A percentile compares a stretch with the other conserved stretches of the same genome.
These are phyloP conservation scores for Papiliotrema nemorosa DNA, from an alignment of 1,284 basidiomycete genomes.

Conservation along the genomic window DNA sequence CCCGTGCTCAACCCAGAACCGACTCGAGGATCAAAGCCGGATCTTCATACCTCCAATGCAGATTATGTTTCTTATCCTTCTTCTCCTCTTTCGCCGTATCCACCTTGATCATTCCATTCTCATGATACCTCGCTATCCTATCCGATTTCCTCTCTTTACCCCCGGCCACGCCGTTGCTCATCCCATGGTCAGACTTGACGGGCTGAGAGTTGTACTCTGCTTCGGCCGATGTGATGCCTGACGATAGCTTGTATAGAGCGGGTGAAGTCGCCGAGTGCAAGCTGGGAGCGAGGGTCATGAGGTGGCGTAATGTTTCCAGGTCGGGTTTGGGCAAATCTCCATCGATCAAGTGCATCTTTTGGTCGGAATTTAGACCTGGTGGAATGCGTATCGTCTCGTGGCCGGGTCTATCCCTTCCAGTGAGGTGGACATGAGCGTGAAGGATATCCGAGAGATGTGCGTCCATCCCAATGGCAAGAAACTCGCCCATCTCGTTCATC, in stretches of 20 bases:
- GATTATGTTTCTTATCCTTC: conserved; percentile 44
- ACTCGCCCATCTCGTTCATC: conserved; percentile 38
- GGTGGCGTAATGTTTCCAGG: conserved; percentile 29
- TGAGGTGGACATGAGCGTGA: conserved; percentile 34
- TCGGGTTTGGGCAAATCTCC: conserved; percentile 26
- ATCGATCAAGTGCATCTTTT: neutral
- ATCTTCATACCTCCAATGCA: conserved; percentile 51
- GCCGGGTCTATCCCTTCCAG: conserved; percentile 33
- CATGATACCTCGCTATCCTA: conserved; percentile 19
- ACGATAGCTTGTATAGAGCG: conserved; percentile 37
- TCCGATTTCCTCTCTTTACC: neutral
- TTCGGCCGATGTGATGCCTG: conserved; percentile 29
- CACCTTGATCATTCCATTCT: conserved; percentile 35
- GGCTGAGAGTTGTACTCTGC: conserved; percentile 10
- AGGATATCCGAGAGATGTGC: conserved; percentile 38
- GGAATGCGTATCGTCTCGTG: conserved; percentile 31
- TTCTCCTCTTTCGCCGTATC: conserved; percentile 37
- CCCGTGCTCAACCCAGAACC: conserved; percentile 33
- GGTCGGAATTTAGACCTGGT: neutral
- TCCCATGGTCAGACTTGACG: neutral
- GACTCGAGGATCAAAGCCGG: conserved; percentile 47
- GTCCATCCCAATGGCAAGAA: conserved; percentile 44
- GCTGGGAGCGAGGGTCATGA: conserved; percentile 36
- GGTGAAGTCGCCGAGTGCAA: conserved; percentile 41
- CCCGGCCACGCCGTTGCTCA: neutral